phyloP scores from a whole-genome alignment of 2,329 filamentous ascomycete genomes.

The Shiraia bambusicola region DNA sequence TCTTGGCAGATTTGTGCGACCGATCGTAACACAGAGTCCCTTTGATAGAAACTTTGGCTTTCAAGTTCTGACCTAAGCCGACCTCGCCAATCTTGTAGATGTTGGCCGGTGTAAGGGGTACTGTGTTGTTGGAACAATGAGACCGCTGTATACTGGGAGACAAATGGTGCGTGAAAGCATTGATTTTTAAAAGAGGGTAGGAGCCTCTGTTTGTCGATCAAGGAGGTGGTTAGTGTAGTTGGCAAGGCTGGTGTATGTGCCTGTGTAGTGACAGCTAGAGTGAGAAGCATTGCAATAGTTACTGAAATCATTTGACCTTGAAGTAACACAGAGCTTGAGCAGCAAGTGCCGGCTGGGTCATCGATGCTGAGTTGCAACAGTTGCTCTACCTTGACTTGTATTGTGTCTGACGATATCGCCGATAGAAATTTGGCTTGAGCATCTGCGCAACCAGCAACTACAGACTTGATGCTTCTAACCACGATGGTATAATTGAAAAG shows the following conservation, averaged over 20 bases:
- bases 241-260: conserved; percentile 19
- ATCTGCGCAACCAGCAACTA: conserved; percentile 9
- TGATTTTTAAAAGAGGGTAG: conserved; percentile 6
- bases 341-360: conserved; percentile 11
- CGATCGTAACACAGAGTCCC: conserved; percentile 51
- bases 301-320: conserved; percentile 21
- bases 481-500: conserved; percentile 14
- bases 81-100: conserved; percentile 53
- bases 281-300: conserved; percentile 35
- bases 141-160: conserved; percentile 9
- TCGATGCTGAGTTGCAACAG: conserved; percentile 13
- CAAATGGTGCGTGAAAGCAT: conserved; percentile 21
- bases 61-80: conserved; percentile 49
- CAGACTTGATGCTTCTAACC: conserved; percentile 18
- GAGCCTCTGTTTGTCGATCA: conserved; percentile 33
- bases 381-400: conserved; percentile 23
- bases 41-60: conserved; percentile 42
- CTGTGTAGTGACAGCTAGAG: conserved; percentile 19
- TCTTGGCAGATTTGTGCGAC: conserved; percentile 58
- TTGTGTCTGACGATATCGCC: conserved; percentile 25
- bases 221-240: conserved; percentile 16
- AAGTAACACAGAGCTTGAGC: conserved; percentile 10
- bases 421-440: conserved; percentile 26
- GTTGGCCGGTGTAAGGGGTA: conserved; percentile 38
- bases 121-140: conserved; percentile 43